A percentile compares a stretch with the other conserved stretches of the same genome.
Evolutionary conservation across 768 basidiomycete genomes (phyloP).

Genomic region (Chalciporus sphaerocephalus): DNA sequence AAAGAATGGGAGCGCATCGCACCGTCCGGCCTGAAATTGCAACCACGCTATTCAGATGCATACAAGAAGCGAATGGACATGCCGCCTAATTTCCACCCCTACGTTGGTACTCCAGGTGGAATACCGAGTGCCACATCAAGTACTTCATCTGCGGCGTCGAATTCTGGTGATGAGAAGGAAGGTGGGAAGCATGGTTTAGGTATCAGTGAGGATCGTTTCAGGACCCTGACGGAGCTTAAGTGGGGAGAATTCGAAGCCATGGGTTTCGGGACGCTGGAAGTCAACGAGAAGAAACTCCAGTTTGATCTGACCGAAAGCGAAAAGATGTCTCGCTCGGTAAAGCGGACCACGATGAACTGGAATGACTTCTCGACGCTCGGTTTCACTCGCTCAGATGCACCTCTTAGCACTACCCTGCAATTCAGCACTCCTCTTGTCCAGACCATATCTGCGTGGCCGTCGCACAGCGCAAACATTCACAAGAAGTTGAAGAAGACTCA

Average conservation of each 20-base stretch:
- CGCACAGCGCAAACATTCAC: conserved; percentile 65
- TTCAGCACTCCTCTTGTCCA: conserved; percentile 59
- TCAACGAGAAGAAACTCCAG: conserved; percentile 67
- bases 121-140: conserved; percentile 43
- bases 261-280: conserved; percentile 63
- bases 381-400: conserved; percentile 74
- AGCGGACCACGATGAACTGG: conserved; percentile 86
- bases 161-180: conserved; percentile 29
- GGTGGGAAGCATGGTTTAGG: conserved; percentile 31
- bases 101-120: conserved; percentile 26
- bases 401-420: conserved; percentile 75
- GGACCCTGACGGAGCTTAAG: conserved; percentile 77
- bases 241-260: conserved; percentile 90
- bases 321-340: conserved; percentile 61
- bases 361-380: conserved; percentile 82
- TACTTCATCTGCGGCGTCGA: conserved; percentile 34
- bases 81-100: conserved; percentile 55
- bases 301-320: conserved; percentile 93
- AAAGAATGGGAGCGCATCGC: conserved; percentile 79
- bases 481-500: conserved; percentile 83
- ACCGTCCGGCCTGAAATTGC: conserved; percentile 53
- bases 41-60: conserved; percentile 67
- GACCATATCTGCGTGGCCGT: conserved; percentile 68
- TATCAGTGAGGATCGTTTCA: conserved; percentile 62
- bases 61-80: conserved; percentile 78